phyloP scores from a whole-genome alignment of 345 rosid genomes.

The Populus pruinosa region DNA sequence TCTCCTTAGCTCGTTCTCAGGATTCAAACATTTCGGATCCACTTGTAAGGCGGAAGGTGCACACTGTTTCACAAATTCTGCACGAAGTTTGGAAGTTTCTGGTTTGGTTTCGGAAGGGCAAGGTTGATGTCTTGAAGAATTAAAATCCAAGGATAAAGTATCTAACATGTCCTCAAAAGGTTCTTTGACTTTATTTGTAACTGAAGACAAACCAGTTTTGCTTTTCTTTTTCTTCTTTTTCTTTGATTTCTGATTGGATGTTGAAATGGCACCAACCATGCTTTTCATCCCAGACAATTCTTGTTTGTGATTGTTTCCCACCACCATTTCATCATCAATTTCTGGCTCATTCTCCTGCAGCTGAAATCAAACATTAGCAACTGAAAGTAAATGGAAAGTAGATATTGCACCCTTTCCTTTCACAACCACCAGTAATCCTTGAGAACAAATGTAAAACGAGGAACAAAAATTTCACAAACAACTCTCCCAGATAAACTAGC shows the following conservation, averaged over 20 bases:
- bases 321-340: constrained; percentile 26
- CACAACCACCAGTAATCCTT: not conserved
- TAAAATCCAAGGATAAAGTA: constrained; percentile 38
- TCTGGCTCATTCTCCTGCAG: constrained; percentile 44
- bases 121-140: constrained; percentile 24
- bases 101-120: constrained; percentile 24
- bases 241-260: constrained; percentile 55
- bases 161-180: constrained; percentile 47
- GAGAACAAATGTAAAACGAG: not conserved
- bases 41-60: constrained; percentile 44
- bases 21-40: constrained; percentile 72
- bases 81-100: constrained; percentile 27
- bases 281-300: constrained; percentile 20
- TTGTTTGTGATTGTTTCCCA: constrained; percentile 12
- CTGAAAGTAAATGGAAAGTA: not conserved
- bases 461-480: not conserved
- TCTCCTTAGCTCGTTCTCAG: constrained; percentile 67
- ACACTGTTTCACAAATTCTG: constrained; percentile 23
- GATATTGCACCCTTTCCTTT: not conserved
- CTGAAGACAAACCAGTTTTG: constrained; percentile 43
- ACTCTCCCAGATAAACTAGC: not conserved
- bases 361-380: constrained; percentile 20
- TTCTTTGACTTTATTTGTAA: constrained; percentile 28
- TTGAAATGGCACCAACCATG: constrained; percentile 16
- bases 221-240: constrained; percentile 79